Evolutionary conservation across 768 basidiomycete genomes (phyloP), one percentile per base, ranked within the genome.

Genomic region (Podaxis mareebaensis): DNA sequence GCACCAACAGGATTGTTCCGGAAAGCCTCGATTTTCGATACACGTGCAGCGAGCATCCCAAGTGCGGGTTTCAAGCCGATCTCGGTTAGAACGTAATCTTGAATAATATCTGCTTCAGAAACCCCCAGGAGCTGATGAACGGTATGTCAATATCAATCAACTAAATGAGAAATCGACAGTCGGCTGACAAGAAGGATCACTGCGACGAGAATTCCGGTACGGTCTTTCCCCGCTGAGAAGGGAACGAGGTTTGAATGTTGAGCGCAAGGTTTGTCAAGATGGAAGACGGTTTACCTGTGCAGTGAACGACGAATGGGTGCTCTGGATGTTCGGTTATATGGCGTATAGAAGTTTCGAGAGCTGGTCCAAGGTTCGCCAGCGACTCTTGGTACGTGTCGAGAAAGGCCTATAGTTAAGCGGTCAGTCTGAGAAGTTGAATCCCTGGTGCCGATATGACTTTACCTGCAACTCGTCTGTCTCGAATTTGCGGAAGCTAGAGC

Each of bases 71-170:
- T 72, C 15, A 80, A 71, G 2, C 80, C 80, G 28, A 74, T 53
- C 15, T 72, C 70, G 2, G 80, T 78, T 53, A 82, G 68, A 1
- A 72, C 68, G 61, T 83, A 82, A 62, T 82, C 81, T 15, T 72
- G 67, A 8, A 70, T 68, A 40, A 83, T 80, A 36, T 74, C 72
- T 13, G 75, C 74, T 66, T 82, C 79, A 38, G 64, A 51, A 12
- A 76, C 75, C 4, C 79, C 79, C 12, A 79, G 72, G 10, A 80
- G 70, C 81, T 81, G 56, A 39, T 24, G 20, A 42, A 60, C 11
- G 2, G n/a, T 24, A 33, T 48, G 22, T 51, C 2, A 59, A 4
- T 49, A 8, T 39, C 3, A 22, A 13, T 33, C 17, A 11, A 15
- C 46, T 54, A 13, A 40, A 39, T 24, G 46, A 30, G 36, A 20